Evolutionary conservation across 1,139 yeast genomes (phyloP).

Genomic region (Blastobotrys malaysiensis): DNA sequence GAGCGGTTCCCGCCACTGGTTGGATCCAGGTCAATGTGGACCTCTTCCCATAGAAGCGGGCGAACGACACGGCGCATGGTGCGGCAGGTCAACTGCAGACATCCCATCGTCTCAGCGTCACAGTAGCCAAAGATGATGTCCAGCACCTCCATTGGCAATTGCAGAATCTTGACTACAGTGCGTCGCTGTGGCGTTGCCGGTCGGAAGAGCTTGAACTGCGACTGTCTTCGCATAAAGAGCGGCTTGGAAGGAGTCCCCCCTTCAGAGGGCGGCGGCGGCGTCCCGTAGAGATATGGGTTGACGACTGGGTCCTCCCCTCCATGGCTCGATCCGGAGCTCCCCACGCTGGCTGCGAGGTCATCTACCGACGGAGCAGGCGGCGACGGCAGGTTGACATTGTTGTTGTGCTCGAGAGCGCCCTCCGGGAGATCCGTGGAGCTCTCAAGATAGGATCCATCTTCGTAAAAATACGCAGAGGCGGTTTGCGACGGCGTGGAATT

Average conservation of each 20-base stretch:
- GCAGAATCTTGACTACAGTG: conserved; percentile 3
- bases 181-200: not conserved
- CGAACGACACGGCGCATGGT: conserved; percentile 10
- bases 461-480: not conserved
- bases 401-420: not conserved
- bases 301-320: not conserved
- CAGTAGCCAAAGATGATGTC: conserved; percentile 11
- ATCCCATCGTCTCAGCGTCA: conserved; percentile 7
- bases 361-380: not conserved
- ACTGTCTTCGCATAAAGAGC: not conserved
- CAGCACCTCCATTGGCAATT: conserved; percentile 13
- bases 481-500: not conserved
- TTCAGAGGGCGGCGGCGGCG: not conserved
- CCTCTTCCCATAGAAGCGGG: conserved; percentile 10
- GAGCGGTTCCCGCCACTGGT: conserved; percentile 6
- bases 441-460: not conserved
- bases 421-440: not conserved
- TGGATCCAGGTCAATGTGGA: conserved; percentile 8
- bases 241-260: not conserved
- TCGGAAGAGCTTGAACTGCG: not conserved
- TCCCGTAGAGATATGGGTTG: not conserved
- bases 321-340: not conserved
- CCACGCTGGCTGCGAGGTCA: not conserved
- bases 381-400: not conserved
- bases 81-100: conserved; percentile 7